Conservation (phyloP, 768 basidiomycete genomes). For the Pisolithus orientalis region DNA sequence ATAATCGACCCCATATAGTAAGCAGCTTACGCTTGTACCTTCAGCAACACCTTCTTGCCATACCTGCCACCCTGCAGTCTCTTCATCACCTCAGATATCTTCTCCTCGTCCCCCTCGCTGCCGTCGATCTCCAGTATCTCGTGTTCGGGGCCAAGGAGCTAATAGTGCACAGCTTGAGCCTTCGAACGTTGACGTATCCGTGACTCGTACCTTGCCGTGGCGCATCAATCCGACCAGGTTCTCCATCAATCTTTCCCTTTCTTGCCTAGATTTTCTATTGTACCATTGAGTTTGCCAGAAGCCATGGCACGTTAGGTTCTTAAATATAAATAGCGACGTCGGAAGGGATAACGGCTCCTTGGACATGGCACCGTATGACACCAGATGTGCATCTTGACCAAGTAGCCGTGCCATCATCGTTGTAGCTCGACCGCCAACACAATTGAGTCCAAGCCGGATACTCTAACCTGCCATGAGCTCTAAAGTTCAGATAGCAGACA, state of each 20-base stretch:
- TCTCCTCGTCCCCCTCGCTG: slow-evolving; percentile 31
- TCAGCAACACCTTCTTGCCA: slow-evolving; percentile 47
- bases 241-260: slow-evolving; percentile 46
- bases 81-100: slow-evolving; percentile 29
- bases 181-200: not conserved
- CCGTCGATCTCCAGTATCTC: slow-evolving; percentile 53
- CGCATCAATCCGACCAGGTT: slow-evolving; percentile 49
- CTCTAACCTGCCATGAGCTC: slow-evolving; percentile 17
- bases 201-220: slow-evolving; percentile 38
- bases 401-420: slow-evolving; percentile 64
- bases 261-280: slow-evolving; percentile 36
- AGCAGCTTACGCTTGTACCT: slow-evolving; percentile 20
- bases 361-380: slow-evolving; percentile 90
- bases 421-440: slow-evolving; percentile 62
- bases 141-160: slow-evolving; percentile 67
- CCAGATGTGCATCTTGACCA: slow-evolving; percentile 61
- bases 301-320: slow-evolving; percentile 67
- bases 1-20: not conserved
- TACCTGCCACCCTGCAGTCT: slow-evolving; percentile 30
- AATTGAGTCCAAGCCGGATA: slow-evolving; percentile 48
- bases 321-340: slow-evolving; percentile 80
- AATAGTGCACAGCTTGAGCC: slow-evolving; percentile 2
- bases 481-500: slow-evolving; percentile 6
- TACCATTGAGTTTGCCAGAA: slow-evolving; percentile 82
- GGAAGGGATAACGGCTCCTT: slow-evolving; percentile 74